Percentiles rank a stretch among this genome's conserved stretches.
phyloP scores from a whole-genome alignment of 164 flowering plant genomes.

The Tinospora cordifolia region DNA sequence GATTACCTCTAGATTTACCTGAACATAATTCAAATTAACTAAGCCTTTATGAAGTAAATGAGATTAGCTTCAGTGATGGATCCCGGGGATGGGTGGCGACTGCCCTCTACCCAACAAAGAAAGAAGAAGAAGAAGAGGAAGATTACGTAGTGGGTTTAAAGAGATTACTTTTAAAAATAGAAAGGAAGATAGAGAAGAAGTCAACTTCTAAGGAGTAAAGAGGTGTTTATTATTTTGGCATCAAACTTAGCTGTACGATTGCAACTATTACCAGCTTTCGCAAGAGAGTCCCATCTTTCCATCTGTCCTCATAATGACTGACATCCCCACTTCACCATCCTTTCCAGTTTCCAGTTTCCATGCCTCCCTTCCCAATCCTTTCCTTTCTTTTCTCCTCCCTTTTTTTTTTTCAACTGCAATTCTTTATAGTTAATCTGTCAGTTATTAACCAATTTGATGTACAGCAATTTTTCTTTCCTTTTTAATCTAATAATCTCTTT shows the following conservation, averaged over 20 bases:
- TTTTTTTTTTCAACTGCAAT: background rate
- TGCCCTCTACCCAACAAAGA: background rate
- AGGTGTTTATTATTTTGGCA: background rate
- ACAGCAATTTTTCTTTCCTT: background rate
- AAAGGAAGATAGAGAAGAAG: no score
- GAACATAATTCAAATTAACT: no score
- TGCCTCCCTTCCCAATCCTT: background rate
- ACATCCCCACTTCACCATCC: background rate
- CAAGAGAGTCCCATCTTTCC: background rate
- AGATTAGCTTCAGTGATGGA: no score
- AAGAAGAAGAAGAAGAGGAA: no score
- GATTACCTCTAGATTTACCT: no score
- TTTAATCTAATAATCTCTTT: background rate
- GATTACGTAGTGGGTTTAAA: no score
- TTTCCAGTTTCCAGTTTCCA: background rate
- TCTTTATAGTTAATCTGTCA: background rate
- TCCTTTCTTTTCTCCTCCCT: background rate
- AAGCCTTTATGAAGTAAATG: no score
- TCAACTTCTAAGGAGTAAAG: background rate
- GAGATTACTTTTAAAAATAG: no score
- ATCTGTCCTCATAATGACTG: constrained; percentile 5
- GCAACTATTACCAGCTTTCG: constrained; percentile 16
- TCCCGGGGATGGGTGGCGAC: no score
- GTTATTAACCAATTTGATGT: background rate
- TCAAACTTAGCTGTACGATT: constrained; percentile 21